Evolutionary conservation across 169 alveolate genomes (phyloP).

Genomic region (Eimeria necatrix): DNA sequence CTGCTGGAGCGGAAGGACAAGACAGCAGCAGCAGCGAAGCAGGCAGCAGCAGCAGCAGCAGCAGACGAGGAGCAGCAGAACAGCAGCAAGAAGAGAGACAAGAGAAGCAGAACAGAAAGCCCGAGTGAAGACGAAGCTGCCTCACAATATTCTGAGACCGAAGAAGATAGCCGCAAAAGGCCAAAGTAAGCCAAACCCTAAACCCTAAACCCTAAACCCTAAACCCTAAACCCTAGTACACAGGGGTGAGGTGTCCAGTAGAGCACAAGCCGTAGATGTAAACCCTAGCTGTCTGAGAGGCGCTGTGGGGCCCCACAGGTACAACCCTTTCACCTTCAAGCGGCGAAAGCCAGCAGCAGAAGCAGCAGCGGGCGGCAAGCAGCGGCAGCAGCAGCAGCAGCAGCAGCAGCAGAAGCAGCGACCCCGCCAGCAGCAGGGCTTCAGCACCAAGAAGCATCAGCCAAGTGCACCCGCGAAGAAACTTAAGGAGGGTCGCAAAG

Average conservation of each 20-base stretch:
- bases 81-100: constrained; percentile 23
- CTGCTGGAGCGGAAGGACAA: constrained; percentile 27
- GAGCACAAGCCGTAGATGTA: background rate
- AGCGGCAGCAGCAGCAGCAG: background rate
- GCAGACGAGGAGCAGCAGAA: constrained; percentile 69
- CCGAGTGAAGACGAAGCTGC: background rate
- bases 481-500: background rate
- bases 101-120: background rate
- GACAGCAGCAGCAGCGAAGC: background rate
- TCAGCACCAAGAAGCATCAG: background rate
- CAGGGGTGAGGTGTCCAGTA: background rate
- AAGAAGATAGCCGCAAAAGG: background rate
- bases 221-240: background rate
- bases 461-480: background rate
- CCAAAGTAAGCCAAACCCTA: background rate
- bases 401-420: background rate
- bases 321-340: constrained; percentile 61
- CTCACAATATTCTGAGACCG: background rate
- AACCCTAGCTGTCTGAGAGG: background rate
- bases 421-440: background rate
- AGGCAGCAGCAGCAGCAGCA: constrained; percentile 73
- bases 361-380: background rate
- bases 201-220: constrained; percentile 14
- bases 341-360: constrained; percentile 29
- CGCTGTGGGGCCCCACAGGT: background rate